Percentiles rank a stretch among this genome's conserved stretches.
Evolutionary conservation across 495 filamentous ascomycete species (phyloP).

Genomic region (Clavariopsis aquatica): DNA sequence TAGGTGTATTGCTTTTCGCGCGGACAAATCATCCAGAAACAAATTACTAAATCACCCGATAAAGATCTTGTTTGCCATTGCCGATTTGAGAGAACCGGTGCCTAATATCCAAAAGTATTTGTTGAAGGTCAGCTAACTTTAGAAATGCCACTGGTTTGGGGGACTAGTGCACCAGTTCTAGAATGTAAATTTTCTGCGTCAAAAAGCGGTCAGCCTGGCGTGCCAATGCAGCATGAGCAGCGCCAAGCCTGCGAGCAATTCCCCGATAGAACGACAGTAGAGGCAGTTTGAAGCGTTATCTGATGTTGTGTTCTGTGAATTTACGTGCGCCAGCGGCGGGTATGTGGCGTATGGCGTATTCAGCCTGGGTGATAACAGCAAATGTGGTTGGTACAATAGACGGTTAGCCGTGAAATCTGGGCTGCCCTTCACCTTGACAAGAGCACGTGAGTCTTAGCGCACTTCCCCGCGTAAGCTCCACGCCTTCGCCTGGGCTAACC

Average conservation of each 20-base stretch:
- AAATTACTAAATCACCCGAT: slow-evolving; percentile 4
- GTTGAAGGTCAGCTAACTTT: neutral
- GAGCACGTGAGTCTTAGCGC: slow-evolving; percentile 20
- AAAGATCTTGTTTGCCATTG: slow-evolving; percentile 8
- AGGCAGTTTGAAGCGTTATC: neutral
- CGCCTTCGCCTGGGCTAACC: slow-evolving; percentile 25
- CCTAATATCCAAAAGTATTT: slow-evolving; percentile 5
- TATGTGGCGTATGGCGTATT: slow-evolving; percentile 6
- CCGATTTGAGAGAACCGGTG: too few species aligned
- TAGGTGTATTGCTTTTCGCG: slow-evolving; percentile 26
- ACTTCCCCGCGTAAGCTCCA: slow-evolving; percentile 35
- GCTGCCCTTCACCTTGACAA: slow-evolving; percentile 10
- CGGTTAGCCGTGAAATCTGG: neutral
- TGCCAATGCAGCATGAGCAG: slow-evolving; percentile 5
- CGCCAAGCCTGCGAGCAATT: slow-evolving; percentile 12
- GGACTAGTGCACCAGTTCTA: slow-evolving; percentile 5
- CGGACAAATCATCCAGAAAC: slow-evolving; percentile 17
- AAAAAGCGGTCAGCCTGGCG: neutral
- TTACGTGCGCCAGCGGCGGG: slow-evolving; percentile 8
- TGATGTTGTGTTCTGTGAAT: neutral
- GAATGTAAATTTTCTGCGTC: neutral
- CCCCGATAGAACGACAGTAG: neutral
- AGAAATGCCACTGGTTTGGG: slow-evolving; percentile 1
- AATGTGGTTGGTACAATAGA: slow-evolving; percentile 1
- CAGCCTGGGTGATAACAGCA: neutral